Evolutionary conservation across 2,329 filamentous ascomycete species (phyloP).

Genomic region (Tolypocladium ovalisporum): DNA sequence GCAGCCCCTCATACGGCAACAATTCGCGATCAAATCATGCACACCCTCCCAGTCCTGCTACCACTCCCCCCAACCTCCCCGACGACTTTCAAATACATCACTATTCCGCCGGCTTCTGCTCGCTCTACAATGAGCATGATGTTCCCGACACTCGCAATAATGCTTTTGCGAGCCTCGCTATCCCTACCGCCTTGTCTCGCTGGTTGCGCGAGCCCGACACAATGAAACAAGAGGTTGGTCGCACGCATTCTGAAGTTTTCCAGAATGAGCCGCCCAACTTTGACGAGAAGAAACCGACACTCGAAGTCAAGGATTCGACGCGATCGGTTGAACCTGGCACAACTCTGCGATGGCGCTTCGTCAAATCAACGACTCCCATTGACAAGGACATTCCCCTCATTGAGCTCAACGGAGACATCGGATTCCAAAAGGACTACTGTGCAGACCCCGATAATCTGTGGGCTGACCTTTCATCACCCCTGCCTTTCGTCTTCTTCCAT

Average conservation of each 20-base stretch:
- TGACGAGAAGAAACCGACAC: constrained; percentile 29
- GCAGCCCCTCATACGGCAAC: constrained; percentile 55
- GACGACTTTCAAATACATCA: constrained; percentile 54
- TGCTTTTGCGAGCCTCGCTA: constrained; percentile 62
- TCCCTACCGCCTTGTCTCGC: constrained; percentile 62
- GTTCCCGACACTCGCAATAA: constrained; percentile 58
- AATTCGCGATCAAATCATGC: constrained; percentile 49
- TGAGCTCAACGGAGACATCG: constrained; percentile 70
- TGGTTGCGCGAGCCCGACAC: constrained; percentile 71
- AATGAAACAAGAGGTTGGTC: constrained; percentile 56
- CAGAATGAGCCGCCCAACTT: constrained; percentile 34
- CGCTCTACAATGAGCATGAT: constrained; percentile 56
- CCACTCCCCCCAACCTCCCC: constrained; percentile 55
- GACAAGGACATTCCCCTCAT: constrained; percentile 47
- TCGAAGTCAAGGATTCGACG: constrained; percentile 39
- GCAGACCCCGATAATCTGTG: constrained; percentile 55
- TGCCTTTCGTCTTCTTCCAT: constrained; percentile 79
- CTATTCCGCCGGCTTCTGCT: constrained; percentile 66
- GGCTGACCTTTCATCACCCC: constrained; percentile 51
- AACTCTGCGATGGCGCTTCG: constrained; percentile 56
- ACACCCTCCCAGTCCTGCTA: constrained; percentile 64
- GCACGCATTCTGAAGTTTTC: constrained; percentile 59
- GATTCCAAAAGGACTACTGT: constrained; percentile 64
- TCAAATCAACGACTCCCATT: constrained; percentile 41
- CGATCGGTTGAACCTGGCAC: constrained; percentile 20